Conservation (phyloP, 2,329 filamentous ascomycete species). For the Fusarium lateritium region DNA sequence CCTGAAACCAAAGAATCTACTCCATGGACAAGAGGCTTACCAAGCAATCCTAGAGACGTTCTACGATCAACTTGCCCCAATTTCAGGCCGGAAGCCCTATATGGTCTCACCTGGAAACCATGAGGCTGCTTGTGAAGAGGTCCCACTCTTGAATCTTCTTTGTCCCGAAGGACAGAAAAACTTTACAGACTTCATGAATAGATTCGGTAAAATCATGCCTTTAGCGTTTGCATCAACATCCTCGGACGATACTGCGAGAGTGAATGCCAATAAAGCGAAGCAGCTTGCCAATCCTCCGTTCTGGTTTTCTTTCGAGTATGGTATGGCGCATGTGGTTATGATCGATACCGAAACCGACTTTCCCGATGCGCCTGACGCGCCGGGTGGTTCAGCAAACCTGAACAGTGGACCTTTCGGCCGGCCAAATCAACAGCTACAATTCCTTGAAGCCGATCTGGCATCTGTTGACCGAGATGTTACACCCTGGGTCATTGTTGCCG, state of each 20-base stretch:
- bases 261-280: conserved; percentile 35
- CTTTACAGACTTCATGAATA: conserved; percentile 33
- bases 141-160: conserved; percentile 19
- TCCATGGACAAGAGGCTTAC: conserved; percentile 23
- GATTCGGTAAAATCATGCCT: conserved; percentile 20
- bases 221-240: conserved; percentile 19
- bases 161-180: conserved; percentile 35
- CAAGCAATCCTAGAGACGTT: conserved; percentile 29
- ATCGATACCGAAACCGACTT: conserved; percentile 60
- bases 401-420: conserved; percentile 26
- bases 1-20: conserved; percentile 24
- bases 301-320: conserved; percentile 48
- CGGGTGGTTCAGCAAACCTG: conserved; percentile 24
- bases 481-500: conserved; percentile 59
- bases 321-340: conserved; percentile 50
- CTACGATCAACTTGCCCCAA: conserved; percentile 24
- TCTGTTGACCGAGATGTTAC: conserved; percentile 69
- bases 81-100: conserved; percentile 21
- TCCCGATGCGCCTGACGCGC: conserved; percentile 21
- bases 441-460: conserved; percentile 54
- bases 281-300: conserved; percentile 39
- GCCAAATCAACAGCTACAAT: conserved; percentile 26
- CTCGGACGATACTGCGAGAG: not conserved
- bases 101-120: conserved; percentile 34
- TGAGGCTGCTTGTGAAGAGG: conserved; percentile 28